phyloP scores from a whole-genome alignment of 345 rosid species.

The Rhodomyrtus tomentosa region DNA sequence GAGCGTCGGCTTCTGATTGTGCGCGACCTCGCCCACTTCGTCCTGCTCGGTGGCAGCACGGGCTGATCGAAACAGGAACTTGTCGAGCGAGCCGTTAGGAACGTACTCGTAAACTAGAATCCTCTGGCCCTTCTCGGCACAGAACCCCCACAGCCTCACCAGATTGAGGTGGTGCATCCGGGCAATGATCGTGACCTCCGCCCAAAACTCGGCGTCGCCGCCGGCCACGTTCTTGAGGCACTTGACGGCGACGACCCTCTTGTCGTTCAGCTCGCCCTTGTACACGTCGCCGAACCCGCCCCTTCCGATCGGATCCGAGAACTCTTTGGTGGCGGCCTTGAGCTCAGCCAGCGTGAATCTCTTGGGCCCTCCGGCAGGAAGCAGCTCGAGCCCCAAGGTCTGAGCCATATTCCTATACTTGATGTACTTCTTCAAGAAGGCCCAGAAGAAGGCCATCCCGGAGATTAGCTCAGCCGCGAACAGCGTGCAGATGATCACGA shows the following conservation, averaged over 20 bases:
- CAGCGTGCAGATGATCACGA: slow-evolving; percentile 38
- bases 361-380: slow-evolving; percentile 63
- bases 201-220: slow-evolving; percentile 59
- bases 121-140: slow-evolving; percentile 54
- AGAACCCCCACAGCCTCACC: slow-evolving; percentile 57
- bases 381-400: slow-evolving; percentile 53
- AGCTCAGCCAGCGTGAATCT: slow-evolving; percentile 45
- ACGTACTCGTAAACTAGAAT: slow-evolving; percentile 55
- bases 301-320: slow-evolving; percentile 37
- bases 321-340: slow-evolving; percentile 40
- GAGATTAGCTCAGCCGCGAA: slow-evolving; percentile 54
- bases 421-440: slow-evolving; percentile 51
- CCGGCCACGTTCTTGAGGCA: slow-evolving; percentile 49
- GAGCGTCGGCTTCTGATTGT: slow-evolving; percentile 11
- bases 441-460: slow-evolving; percentile 46
- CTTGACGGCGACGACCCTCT: slow-evolving; percentile 52
- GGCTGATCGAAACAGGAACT: slow-evolving; percentile 23
- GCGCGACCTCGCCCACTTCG: slow-evolving; percentile 1
- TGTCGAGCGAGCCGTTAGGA: slow-evolving; percentile 54
- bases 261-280: slow-evolving; percentile 44
- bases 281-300: slow-evolving; percentile 72
- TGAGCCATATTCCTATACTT: slow-evolving; percentile 65
- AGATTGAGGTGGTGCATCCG: slow-evolving; percentile 62
- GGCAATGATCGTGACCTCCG: slow-evolving; percentile 62
- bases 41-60: not conserved